A percentile compares a stretch with the other conserved stretches of the same genome.
Conservation (phyloP, 2,329 filamentous ascomycete species). For the Aspergillaceae sp. region DNA sequence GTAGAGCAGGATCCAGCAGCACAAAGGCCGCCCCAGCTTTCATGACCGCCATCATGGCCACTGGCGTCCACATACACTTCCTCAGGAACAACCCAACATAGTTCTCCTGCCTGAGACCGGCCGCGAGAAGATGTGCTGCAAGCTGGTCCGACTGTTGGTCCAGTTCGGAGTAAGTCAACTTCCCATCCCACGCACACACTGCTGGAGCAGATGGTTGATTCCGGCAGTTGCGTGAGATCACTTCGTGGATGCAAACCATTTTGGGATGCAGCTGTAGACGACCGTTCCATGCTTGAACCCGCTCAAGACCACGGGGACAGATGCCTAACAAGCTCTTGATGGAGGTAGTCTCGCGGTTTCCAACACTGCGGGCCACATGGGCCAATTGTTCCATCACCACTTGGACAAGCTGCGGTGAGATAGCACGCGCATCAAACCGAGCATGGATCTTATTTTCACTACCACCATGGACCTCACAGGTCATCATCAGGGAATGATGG, state of each 20-base stretch:
- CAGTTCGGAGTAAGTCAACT: slow-evolving; percentile 7
- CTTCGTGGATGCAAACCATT: slow-evolving; percentile 3
- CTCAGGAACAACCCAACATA: slow-evolving; percentile 5
- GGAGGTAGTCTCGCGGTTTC: too few species aligned
- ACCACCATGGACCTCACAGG: too few species aligned
- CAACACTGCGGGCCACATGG: too few species aligned
- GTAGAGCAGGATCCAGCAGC: slow-evolving; percentile 5
- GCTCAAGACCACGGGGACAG: too few species aligned
- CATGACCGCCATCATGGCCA: slow-evolving; percentile 6
- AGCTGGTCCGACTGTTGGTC: slow-evolving; percentile 15
- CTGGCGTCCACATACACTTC: slow-evolving; percentile 1
- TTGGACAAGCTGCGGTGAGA: too few species aligned
- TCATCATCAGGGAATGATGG: too few species aligned
- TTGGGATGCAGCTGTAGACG: too few species aligned
- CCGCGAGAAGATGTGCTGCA: slow-evolving; percentile 15
- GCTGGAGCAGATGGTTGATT: slow-evolving; percentile 8
- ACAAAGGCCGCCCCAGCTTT: slow-evolving; percentile 9
- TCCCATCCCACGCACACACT: slow-evolving; percentile 8
- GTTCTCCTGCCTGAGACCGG: slow-evolving; percentile 13
- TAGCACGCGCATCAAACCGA: too few species aligned
- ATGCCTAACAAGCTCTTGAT: too few species aligned
- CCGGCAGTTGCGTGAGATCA: slow-evolving; percentile 3
- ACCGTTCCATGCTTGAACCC: too few species aligned
- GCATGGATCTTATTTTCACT: too few species aligned
- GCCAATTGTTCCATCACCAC: too few species aligned